These are phyloP conservation scores for Alopecurus myosuroides DNA, from an alignment of 176 grass and related monocot genomes.

Conservation along the genomic window DNA sequence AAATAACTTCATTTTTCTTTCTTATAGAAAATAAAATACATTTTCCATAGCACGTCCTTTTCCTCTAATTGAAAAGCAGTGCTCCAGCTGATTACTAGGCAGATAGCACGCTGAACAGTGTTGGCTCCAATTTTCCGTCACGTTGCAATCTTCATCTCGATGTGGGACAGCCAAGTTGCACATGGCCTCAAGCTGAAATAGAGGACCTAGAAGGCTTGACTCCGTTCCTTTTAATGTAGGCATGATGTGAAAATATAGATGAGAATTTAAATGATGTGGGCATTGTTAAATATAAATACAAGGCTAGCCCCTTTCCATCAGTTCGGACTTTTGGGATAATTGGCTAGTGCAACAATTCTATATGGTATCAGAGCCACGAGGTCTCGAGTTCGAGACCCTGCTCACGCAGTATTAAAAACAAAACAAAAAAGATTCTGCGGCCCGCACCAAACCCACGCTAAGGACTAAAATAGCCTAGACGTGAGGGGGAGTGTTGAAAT, in stretches of 20 bases:
- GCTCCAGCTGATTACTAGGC: background rate
- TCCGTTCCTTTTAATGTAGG: background rate
- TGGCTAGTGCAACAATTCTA: too few species aligned
- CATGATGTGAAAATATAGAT: background rate
- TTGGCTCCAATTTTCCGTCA: background rate
- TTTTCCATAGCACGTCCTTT: background rate
- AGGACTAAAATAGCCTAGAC: too few species aligned
- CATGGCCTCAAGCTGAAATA: slow-evolving; percentile 14
- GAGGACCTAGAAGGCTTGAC: background rate
- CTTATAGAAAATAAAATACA: background rate
- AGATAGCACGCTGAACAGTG: background rate
- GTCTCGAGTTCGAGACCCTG: too few species aligned
- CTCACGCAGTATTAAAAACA: too few species aligned
- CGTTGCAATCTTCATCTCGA: background rate
- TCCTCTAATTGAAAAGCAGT: background rate
- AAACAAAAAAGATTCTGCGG: too few species aligned
- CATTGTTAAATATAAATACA: too few species aligned
- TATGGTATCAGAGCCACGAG: too few species aligned
- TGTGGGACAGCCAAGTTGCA: slow-evolving; percentile 2
- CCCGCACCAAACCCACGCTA: too few species aligned
- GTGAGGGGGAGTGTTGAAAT: too few species aligned
- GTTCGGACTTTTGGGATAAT: too few species aligned
- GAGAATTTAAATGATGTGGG: background rate
- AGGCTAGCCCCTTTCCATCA: too few species aligned
- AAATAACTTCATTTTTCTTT: background rate